Evolutionary conservation across 129 eudicot genomes (phyloP).

Genomic region (Logfia minima): DNA sequence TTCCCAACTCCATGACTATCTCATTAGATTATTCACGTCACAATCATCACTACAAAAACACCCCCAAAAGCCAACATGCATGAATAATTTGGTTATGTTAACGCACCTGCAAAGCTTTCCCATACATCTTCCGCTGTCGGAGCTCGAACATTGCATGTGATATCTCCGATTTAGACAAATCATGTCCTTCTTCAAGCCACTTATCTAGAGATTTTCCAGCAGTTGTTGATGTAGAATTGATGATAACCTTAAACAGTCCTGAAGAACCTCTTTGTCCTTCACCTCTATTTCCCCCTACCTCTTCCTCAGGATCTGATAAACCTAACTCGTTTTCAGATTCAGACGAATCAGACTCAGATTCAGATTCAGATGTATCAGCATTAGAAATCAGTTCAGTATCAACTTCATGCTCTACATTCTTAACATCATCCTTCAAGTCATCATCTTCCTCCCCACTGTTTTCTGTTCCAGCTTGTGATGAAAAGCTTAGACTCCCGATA

Average conservation of each 20-base stretch:
- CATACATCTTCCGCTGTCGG: constrained; percentile 55
- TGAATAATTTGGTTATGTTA: not conserved
- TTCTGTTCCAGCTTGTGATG: constrained; percentile 61
- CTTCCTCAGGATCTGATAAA: constrained; percentile 38
- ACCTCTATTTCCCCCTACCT: constrained; percentile 20
- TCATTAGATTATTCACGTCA: not conserved
- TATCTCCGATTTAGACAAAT: constrained; percentile 42
- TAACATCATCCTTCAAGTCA: constrained; percentile 50
- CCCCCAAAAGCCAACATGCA: constrained; percentile 11
- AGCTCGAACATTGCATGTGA: constrained; percentile 35
- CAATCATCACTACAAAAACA: not conserved
- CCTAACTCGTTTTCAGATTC: constrained; percentile 40
- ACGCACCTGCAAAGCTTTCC: constrained; percentile 75
- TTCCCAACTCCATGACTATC: not conserved
- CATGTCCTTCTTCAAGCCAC: constrained; percentile 66
- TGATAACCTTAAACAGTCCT: constrained; percentile 42
- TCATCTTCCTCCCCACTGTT: constrained; percentile 52
- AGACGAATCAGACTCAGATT: constrained; percentile 23
- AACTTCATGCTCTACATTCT: constrained; percentile 20
- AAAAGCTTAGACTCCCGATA: constrained; percentile 40
- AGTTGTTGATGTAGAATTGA: constrained; percentile 34
- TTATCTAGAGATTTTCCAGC: constrained; percentile 42
- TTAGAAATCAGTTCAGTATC: constrained; percentile 35
- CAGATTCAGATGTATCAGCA: constrained; percentile 15
- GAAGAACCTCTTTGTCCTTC: constrained; percentile 16